phyloP scores from a whole-genome alignment of 768 basidiomycete species.

The Trametes meyenii region DNA sequence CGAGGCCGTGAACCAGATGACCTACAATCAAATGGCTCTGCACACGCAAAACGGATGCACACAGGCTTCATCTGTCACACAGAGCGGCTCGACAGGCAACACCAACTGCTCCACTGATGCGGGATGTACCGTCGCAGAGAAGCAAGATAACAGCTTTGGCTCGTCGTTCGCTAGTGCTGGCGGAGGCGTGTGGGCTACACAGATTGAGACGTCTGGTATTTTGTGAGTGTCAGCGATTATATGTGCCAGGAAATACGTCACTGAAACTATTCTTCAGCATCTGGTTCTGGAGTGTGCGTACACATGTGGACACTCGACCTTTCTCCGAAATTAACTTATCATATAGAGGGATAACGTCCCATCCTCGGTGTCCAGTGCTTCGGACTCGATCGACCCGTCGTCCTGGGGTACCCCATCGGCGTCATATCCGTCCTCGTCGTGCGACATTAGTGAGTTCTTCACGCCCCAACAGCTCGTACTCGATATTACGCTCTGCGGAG shows the following conservation, averaged over 20 bases:
- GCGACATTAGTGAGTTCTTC: slow-evolving; percentile 50
- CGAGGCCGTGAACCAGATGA: slow-evolving; percentile 57
- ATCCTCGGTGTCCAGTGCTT: slow-evolving; percentile 36
- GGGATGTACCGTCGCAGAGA: slow-evolving; percentile 34
- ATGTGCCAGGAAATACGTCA: not conserved
- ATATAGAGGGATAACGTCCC: slow-evolving; percentile 43
- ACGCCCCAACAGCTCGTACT: slow-evolving; percentile 54
- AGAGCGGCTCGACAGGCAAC: slow-evolving; percentile 35
- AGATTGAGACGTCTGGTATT: slow-evolving; percentile 60
- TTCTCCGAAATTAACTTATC: not conserved
- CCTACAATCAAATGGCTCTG: slow-evolving; percentile 58
- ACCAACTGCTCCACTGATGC: slow-evolving; percentile 36
- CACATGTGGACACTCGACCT: not conserved
- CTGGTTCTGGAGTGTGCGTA: slow-evolving; percentile 51
- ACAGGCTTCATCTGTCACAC: slow-evolving; percentile 33
- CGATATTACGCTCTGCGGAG: slow-evolving; percentile 61
- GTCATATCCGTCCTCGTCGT: slow-evolving; percentile 42
- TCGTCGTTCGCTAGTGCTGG: slow-evolving; percentile 46
- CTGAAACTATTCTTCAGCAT: slow-evolving; percentile 35
- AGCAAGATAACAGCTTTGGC: slow-evolving; percentile 42
- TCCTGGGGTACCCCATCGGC: slow-evolving; percentile 51
- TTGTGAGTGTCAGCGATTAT: slow-evolving; percentile 35
- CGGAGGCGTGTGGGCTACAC: slow-evolving; percentile 68
- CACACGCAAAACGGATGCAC: slow-evolving; percentile 48
- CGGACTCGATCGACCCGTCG: slow-evolving; percentile 40